Percentiles rank a stretch among this genome's conserved stretches.
phyloP scores from a whole-genome alignment of 441 rosid species.

The Aquilaria agallochum region DNA sequence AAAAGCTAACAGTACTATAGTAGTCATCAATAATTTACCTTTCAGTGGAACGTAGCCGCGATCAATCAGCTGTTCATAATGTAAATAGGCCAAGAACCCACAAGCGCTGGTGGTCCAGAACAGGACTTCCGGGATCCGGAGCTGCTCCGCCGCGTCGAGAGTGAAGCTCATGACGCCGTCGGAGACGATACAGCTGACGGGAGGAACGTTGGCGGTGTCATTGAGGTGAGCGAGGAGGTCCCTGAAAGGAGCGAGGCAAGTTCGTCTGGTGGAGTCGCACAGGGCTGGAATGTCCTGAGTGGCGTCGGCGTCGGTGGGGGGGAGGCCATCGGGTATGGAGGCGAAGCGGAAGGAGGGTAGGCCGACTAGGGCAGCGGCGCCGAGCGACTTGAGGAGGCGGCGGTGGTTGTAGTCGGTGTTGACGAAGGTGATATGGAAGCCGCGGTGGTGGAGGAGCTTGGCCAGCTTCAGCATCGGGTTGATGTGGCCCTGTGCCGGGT shows the following conservation, averaged over 20 bases:
- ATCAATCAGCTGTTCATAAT: slow-evolving; percentile 22
- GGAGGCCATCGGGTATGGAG: slow-evolving; percentile 24
- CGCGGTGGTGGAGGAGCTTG: slow-evolving; percentile 29
- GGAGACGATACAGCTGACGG: slow-evolving; percentile 22
- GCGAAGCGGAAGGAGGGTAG: slow-evolving; percentile 20
- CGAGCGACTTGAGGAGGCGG: slow-evolving; percentile 21
- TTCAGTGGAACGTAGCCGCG: slow-evolving; percentile 30
- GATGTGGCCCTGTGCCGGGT: slow-evolving; percentile 42
- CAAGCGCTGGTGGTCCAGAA: slow-evolving; percentile 35
- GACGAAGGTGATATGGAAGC: slow-evolving; percentile 41
- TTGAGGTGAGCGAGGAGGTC: slow-evolving; percentile 17
- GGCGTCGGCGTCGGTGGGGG: slow-evolving; percentile 12
- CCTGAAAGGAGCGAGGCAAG: slow-evolving; percentile 17
- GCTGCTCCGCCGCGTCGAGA: slow-evolving; percentile 26
- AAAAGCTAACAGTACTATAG: background rate
- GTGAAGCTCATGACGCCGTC: slow-evolving; percentile 34
- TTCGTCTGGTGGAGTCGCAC: slow-evolving; percentile 15
- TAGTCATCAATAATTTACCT: slow-evolving; percentile 14
- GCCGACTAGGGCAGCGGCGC: slow-evolving; percentile 16
- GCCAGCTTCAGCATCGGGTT: slow-evolving; percentile 37
- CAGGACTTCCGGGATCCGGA: slow-evolving; percentile 28
- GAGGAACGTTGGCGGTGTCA: slow-evolving; percentile 1
- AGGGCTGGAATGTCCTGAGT: slow-evolving; percentile 19
- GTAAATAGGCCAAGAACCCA: slow-evolving; percentile 20
- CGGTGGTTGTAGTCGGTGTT: slow-evolving; percentile 39